Evolutionary conservation across 768 basidiomycete species (phyloP), one percentile per base, ranked within the genome.

Genomic region (Favolaschia claudopus): DNA sequence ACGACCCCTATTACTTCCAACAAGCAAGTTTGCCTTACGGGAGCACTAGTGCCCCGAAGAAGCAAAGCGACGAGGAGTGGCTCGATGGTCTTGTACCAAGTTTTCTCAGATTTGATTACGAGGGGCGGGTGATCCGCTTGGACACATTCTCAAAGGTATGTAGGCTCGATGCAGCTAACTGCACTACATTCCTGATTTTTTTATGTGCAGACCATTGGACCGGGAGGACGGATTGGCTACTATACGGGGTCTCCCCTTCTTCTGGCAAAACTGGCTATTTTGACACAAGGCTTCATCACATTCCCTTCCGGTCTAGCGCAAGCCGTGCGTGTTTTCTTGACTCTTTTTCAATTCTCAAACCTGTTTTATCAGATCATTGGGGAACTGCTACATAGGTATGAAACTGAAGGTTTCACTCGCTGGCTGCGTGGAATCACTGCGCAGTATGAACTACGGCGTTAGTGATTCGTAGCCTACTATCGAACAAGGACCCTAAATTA

Each of bases 81-180:
- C 53, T 64, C 46, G 58, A 64, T 24, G 32, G 55, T 28, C 63
- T 64, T 15, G 63, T 64, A 13, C 63, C 63, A 2, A 57, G 54
- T 36, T 64, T 64, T 51, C 46, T 64, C 25, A 77, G 74, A 27
- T 73, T 83, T 60, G 88, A 89, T 68, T 80, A 79, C 38, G 76
- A 89, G 62, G 87, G 88, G 13, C 80, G 88, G 19, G 88, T 89
- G 55, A 81, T 89, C 55, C 84, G 88, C 4, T 71, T 89, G 32
- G 88, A 89, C 66, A 84, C 83, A 0, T 86, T 86, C 70, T 81
- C 80, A 45, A 86, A 85, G 80, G 81, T 78, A 17, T 20, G 64
- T 25, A 22, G 13, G 13, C 25, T 15, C 14, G n/a, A n/a, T n/a
- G n/a, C n/a, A n/a, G n/a, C n/a, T n/a, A n/a, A 32, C 57, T 22